These are phyloP conservation scores for Erigeron philadelphicus DNA, from an alignment of 140 eudicot genomes.

Conservation along the genomic window DNA sequence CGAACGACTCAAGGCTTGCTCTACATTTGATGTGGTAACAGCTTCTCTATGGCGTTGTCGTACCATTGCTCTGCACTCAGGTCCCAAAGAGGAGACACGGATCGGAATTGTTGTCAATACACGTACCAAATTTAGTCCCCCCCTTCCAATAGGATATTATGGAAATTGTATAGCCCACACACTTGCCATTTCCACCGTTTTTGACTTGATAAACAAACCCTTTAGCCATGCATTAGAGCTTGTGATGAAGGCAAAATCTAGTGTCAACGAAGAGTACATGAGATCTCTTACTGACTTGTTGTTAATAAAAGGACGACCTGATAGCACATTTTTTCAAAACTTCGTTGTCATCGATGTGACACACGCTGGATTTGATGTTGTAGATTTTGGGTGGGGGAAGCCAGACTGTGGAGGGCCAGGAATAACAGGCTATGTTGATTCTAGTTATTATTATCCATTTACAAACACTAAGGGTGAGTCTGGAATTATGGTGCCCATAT, in stretches of 20 bases:
- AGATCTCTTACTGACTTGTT: neutral
- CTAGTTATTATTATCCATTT: neutral
- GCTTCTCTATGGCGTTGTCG: too few relatives aligned
- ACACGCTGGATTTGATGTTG: neutral
- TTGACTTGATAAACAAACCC: neutral
- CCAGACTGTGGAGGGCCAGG: neutral
- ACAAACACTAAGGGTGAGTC: neutral
- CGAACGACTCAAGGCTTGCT: too few relatives aligned
- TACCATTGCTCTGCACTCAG: too few relatives aligned
- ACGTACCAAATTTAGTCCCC: too few relatives aligned
- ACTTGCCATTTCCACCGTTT: neutral
- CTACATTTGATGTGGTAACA: too few relatives aligned
- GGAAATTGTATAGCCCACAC: too few relatives aligned
- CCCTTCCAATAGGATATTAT: too few relatives aligned
- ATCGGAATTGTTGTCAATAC: too few relatives aligned
- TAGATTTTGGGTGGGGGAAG: neutral
- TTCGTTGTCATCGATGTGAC: neutral
- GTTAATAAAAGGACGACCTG: neutral
- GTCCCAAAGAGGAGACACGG: too few relatives aligned
- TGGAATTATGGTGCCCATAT: neutral
- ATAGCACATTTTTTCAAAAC: neutral
- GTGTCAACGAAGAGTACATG: neutral
- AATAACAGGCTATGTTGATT: neutral
- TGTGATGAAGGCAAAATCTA: neutral
- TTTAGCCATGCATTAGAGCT: neutral